phyloP scores from a whole-genome alignment of 2,329 filamentous ascomycete species.

The Diaporthe ampelina region DNA sequence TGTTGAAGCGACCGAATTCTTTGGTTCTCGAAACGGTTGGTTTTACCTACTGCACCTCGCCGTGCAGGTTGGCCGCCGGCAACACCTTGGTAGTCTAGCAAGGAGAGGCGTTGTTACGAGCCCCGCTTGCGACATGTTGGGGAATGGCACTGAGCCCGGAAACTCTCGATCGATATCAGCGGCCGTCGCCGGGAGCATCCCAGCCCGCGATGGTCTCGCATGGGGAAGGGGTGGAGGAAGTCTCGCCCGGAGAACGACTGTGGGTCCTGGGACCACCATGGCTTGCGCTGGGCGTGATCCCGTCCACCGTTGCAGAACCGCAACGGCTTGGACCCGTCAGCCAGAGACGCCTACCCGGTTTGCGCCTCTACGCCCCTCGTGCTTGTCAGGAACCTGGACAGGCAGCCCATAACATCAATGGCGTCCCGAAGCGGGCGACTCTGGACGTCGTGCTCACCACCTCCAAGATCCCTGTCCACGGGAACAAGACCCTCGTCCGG shows the following conservation, averaged over 20 bases:
- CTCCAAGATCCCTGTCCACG: conserved; percentile 18
- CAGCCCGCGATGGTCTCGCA: background rate
- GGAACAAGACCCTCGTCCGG: background rate
- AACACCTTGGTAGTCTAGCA: background rate
- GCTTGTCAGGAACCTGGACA: conserved; percentile 15
- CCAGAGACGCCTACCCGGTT: background rate
- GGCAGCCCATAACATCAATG: background rate
- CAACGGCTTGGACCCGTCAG: conserved; percentile 17
- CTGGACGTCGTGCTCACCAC: conserved; percentile 2
- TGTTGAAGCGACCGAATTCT: background rate
- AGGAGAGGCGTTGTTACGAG: conserved; percentile 5
- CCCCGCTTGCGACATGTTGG: conserved; percentile 17
- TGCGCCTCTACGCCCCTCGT: background rate
- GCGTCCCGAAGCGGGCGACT: conserved; percentile 25
- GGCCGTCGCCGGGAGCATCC: conserved; percentile 9
- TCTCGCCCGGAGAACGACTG: background rate
- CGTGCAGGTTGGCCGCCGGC: conserved; percentile 4
- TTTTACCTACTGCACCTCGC: conserved; percentile 6
- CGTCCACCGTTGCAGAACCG: background rate
- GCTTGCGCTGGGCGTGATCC: conserved; percentile 2
- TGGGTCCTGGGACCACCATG: conserved; percentile 8
- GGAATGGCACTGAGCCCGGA: conserved; percentile 6
- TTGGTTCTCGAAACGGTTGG: background rate
- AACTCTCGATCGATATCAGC: conserved; percentile 21
- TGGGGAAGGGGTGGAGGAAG: background rate